Evolutionary conservation across 2,329 filamentous ascomycete genomes (phyloP).

Genomic region (Ophiognomonia clavigignenti-juglandacearum): DNA sequence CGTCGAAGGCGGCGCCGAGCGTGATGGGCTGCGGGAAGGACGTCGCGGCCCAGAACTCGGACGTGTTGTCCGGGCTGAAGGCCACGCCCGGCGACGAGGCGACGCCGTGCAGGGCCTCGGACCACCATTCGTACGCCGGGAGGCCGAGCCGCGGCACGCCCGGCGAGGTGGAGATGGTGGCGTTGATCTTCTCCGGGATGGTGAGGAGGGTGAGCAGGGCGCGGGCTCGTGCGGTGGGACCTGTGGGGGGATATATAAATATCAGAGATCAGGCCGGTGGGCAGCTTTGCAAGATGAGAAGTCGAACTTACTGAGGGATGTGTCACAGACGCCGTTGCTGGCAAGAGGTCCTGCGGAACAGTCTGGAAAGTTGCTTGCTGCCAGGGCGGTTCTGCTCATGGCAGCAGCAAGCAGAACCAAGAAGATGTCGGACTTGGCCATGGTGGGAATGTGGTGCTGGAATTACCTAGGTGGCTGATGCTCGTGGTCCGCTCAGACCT

Average conservation of each 20-base stretch:
- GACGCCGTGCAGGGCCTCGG: slow-evolving; percentile 59
- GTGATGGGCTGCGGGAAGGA: slow-evolving; percentile 62
- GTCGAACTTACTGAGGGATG: background rate
- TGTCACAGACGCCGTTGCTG: slow-evolving; percentile 12
- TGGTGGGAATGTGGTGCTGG: too few species aligned
- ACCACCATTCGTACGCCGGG: slow-evolving; percentile 57
- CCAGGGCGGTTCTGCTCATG: background rate
- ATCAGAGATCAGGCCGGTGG: background rate
- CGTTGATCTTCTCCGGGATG: slow-evolving; percentile 15
- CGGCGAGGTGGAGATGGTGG: slow-evolving; percentile 23
- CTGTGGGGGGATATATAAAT: background rate
- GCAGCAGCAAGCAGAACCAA: too few species aligned
- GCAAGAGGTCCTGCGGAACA: slow-evolving; percentile 10
- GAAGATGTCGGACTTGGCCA: too few species aligned
- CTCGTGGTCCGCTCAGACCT: too few species aligned
- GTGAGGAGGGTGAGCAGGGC: slow-evolving; percentile 11
- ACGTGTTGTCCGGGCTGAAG: slow-evolving; percentile 23
- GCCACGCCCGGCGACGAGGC: slow-evolving; percentile 48
- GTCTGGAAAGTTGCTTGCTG: slow-evolving; percentile 11
- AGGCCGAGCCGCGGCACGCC: slow-evolving; percentile 53
- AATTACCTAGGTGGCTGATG: too few species aligned
- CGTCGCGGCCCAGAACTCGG: slow-evolving; percentile 55
- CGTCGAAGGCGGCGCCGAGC: slow-evolving; percentile 59
- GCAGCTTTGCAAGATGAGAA: background rate
- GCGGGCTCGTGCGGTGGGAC: slow-evolving; percentile 6